Conservation (phyloP, 768 basidiomycete genomes). For the Mycena crocata region DNA sequence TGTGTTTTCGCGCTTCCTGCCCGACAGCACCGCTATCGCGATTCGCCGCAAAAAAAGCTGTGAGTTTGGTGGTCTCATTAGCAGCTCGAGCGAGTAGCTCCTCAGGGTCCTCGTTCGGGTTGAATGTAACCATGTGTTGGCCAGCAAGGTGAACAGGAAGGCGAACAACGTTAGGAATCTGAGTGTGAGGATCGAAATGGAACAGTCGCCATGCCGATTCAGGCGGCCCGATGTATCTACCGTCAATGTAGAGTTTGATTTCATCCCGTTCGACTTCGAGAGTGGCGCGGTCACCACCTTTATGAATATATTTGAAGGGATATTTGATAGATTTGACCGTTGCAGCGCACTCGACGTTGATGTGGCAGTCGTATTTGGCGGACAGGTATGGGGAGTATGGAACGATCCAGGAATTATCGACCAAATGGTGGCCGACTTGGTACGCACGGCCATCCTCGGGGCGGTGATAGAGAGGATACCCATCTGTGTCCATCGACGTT, state of each 20-base stretch:
- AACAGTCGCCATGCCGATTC: neutral
- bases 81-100: neutral
- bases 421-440: neutral
- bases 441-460: neutral
- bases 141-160: neutral
- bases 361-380: neutral
- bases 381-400: neutral
- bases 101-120: neutral
- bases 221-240: neutral
- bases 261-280: neutral
- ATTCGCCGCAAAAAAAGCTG: neutral
- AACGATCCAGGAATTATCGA: conserved; percentile 5
- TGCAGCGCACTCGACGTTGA: neutral
- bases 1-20: neutral
- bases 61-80: neutral
- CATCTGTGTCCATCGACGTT: neutral
- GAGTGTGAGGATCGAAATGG: neutral
- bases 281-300: neutral
- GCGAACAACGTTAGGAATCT: neutral
- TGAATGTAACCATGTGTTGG: neutral
- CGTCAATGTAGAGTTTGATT: neutral
- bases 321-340: neutral
- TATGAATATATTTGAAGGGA: neutral
- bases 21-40: neutral
- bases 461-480: neutral